These are phyloP conservation scores for Volutella citrinella DNA, from an alignment of 2,329 filamentous ascomycete genomes.

Conservation along the genomic window DNA sequence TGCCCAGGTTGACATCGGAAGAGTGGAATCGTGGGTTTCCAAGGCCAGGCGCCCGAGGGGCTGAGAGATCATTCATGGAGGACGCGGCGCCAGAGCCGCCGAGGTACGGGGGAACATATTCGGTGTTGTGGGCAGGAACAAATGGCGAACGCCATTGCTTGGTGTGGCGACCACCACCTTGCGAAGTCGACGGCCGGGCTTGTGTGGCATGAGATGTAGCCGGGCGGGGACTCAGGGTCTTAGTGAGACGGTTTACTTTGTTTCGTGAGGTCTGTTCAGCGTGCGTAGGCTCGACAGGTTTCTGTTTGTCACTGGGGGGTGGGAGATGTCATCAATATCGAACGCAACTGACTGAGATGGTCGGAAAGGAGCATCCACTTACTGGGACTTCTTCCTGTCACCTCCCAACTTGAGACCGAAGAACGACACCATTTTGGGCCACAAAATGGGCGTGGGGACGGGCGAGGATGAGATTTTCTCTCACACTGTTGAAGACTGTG, in stretches of 20 bases:
- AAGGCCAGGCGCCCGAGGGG: constrained; percentile 26
- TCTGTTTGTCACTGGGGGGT: constrained; percentile 21
- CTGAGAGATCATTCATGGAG: constrained; percentile 45
- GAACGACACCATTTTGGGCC: constrained; percentile 55
- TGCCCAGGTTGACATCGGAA: constrained; percentile 40
- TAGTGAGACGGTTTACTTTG: constrained; percentile 31
- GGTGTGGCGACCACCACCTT: no score
- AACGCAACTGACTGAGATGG: not conserved
- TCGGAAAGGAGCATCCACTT: constrained; percentile 11
- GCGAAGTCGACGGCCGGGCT: no score
- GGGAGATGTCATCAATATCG: constrained; percentile 4
- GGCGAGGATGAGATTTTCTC: constrained; percentile 2
- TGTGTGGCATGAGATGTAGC: constrained; percentile 30
- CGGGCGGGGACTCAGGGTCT: constrained; percentile 34
- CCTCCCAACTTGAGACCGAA: constrained; percentile 55
- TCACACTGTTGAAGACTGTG: no score
- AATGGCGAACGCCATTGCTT: no score
- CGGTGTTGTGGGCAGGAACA: constrained; percentile 38
- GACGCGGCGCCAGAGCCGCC: constrained; percentile 35
- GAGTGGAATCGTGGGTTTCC: constrained; percentile 27
- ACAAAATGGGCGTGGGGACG: no score
- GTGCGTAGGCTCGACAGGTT: constrained; percentile 7
- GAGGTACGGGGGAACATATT: constrained; percentile 33
- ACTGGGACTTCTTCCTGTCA: constrained; percentile 56
- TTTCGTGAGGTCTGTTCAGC: constrained; percentile 9